A percentile compares a stretch with the other conserved stretches of the same genome.
phyloP scores from a whole-genome alignment of 179 eudicot genomes.

The Silene noctiflora region DNA sequence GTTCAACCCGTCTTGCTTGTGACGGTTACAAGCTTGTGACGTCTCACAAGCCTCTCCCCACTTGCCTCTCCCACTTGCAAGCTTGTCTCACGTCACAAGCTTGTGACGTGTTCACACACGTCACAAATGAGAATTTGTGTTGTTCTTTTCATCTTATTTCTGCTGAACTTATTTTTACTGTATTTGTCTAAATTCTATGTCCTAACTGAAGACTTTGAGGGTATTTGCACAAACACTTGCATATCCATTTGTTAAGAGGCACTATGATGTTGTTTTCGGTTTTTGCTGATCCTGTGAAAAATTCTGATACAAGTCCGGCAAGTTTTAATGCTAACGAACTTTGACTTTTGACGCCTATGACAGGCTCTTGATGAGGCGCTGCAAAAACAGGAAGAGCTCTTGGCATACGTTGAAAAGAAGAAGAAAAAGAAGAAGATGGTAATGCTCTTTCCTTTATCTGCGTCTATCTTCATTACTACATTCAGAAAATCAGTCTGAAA shows the following conservation, averaged over 20 bases:
- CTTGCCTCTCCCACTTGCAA: no score
- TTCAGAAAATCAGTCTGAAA: conserved; percentile 3
- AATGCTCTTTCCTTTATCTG: conserved; percentile 3
- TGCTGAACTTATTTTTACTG: no score
- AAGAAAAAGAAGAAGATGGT: conserved; percentile 83
- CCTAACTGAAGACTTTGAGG: no score
- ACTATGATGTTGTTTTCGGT: background rate
- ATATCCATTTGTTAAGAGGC: no score
- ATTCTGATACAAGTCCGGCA: background rate
- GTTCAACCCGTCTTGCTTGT: no score
- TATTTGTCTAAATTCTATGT: no score
- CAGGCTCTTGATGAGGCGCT: conserved; percentile 81
- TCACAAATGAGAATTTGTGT: no score
- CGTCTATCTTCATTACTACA: background rate
- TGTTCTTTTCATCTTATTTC: background rate
- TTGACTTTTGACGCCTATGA: conserved; percentile 11
- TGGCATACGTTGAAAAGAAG: conserved; percentile 81
- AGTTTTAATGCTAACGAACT: background rate
- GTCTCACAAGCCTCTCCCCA: no score
- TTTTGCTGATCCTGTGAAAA: background rate
- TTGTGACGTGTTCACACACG: no score
- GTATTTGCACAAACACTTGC: no score
- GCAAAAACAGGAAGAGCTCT: conserved; percentile 58
- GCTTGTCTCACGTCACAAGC: no score
- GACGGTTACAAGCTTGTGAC: no score